Evolutionary conservation across 345 rosid genomes (phyloP), one percentile per base, ranked within the genome.

Genomic region (Chamaenerion angustifolium): DNA sequence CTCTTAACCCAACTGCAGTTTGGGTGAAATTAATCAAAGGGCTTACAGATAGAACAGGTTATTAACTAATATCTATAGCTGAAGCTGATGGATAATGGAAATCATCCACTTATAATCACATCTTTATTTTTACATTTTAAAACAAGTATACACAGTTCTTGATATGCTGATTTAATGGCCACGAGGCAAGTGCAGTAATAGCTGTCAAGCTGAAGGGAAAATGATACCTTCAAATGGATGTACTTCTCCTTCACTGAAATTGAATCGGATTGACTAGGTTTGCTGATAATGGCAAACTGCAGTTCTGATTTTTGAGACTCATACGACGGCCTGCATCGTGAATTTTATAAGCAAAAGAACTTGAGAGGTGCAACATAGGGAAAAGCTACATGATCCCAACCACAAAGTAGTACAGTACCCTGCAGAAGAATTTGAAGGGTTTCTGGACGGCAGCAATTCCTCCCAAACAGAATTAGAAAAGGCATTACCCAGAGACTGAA

Each of bases 401-500:
- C 31, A n/a, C 25, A 21, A 21, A 21, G 21, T 31, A 55, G 49
- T 51, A 4, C 42, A 31, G 69, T 76, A 87, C 96, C 88, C 74
- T 35, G 80, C 42, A 10, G 25, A 21, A 76, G 62, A 59, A 74
- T 77, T 60, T 77, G 93, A 71, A 72, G 78, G 60, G 62, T 70
- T 73, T 66, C 88, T 92, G 55, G 99, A 82, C 61, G 76, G 95
- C 77, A 93, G 71, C 43, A 82, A 57, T 58, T 93, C 97, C 85
- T 93, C 95, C 99, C 99, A 93, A 43, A 93, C 90, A 41, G 92
- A 82, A 76, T 93, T 88, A 21, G 88, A 88, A 50, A 74, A 93
- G 35, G 84, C 72, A 69, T 88, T 93, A 40, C 99, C 97, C 57
- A 93, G 68, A 56, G 97, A 85, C 73, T 83, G 97, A 76, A 93